Evolutionary conservation across 768 basidiomycete species (phyloP).

Genomic region (Astraeus odoratus): DNA sequence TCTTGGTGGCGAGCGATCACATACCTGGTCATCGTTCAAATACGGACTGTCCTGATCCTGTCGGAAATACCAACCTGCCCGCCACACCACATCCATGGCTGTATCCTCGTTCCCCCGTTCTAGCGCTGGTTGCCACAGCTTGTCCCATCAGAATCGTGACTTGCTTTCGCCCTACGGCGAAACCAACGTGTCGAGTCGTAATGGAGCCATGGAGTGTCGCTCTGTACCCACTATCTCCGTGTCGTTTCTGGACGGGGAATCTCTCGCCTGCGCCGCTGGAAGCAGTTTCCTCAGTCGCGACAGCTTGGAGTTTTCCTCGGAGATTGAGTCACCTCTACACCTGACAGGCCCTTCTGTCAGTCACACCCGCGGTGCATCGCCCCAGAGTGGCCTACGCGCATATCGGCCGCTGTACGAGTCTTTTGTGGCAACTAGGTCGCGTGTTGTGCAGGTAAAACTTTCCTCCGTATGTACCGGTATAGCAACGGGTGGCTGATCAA

Average conservation of each 20-base stretch:
- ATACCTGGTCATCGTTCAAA: constrained; percentile 17
- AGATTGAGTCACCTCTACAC: neutral
- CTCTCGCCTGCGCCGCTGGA: neutral
- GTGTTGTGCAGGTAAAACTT: constrained; percentile 45
- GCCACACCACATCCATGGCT: constrained; percentile 12
- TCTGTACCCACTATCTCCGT: neutral
- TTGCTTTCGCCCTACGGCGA: neutral
- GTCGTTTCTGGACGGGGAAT: neutral
- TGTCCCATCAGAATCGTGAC: constrained; percentile 7
- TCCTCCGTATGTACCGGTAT: neutral
- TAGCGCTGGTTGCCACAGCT: constrained; percentile 1
- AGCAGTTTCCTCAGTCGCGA: neutral
- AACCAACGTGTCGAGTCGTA: neutral
- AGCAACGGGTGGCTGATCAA: neutral
- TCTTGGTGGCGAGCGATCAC: constrained; percentile 11
- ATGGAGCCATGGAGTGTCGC: neutral
- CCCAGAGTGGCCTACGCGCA: neutral
- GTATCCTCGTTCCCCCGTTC: constrained; percentile 3
- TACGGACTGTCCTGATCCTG: constrained; percentile 11
- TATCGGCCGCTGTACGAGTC: constrained; percentile 25
- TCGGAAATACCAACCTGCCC: neutral
- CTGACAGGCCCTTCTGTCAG: neutral
- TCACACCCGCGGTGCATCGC: neutral
- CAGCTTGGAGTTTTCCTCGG: neutral
- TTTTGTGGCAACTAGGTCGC: constrained; percentile 45